Percentiles rank a stretch among this genome's conserved stretches.
These are phyloP conservation scores for Bacidia rubella DNA, from an alignment of 495 filamentous ascomycete species.

Conservation along the genomic window DNA sequence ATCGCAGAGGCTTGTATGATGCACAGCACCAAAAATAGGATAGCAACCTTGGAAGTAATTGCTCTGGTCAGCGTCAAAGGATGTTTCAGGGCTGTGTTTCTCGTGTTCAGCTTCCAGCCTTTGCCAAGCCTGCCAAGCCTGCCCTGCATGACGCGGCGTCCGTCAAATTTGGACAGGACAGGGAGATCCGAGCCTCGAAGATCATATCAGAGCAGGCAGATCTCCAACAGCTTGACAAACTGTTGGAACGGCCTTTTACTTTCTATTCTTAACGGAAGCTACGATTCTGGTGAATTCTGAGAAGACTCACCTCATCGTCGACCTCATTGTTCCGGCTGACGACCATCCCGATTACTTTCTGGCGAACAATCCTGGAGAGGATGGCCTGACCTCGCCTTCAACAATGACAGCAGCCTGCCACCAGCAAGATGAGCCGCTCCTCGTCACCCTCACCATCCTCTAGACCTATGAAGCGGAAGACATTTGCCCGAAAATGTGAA, in stretches of 20 bases:
- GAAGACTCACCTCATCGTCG: conserved; percentile 1
- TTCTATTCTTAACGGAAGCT: no score
- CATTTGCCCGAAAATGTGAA: conserved; percentile 65
- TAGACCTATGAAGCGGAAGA: conserved; percentile 30
- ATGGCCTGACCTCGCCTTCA: not conserved
- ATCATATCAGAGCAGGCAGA: not conserved
- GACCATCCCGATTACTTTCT: no score
- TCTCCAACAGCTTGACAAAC: no score
- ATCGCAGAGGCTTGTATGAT: not conserved
- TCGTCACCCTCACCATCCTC: conserved; percentile 38
- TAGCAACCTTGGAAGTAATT: not conserved
- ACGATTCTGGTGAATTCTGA: no score
- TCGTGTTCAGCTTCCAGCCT: not conserved
- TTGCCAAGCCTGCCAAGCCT: not conserved
- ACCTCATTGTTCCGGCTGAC: no score
- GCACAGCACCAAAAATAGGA: not conserved
- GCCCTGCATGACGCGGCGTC: not conserved
- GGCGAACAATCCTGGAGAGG: not conserved
- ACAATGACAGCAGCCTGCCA: not conserved
- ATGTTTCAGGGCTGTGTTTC: not conserved
- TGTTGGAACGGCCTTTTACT: no score
- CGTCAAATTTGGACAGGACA: not conserved
- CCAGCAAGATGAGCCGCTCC: conserved; percentile 15
- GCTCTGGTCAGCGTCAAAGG: not conserved
- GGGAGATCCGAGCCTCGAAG: not conserved